These are phyloP conservation scores for Syncephalis fuscata DNA, from an alignment of 371 early-diverging fungal genomes.

Conservation along the genomic window DNA sequence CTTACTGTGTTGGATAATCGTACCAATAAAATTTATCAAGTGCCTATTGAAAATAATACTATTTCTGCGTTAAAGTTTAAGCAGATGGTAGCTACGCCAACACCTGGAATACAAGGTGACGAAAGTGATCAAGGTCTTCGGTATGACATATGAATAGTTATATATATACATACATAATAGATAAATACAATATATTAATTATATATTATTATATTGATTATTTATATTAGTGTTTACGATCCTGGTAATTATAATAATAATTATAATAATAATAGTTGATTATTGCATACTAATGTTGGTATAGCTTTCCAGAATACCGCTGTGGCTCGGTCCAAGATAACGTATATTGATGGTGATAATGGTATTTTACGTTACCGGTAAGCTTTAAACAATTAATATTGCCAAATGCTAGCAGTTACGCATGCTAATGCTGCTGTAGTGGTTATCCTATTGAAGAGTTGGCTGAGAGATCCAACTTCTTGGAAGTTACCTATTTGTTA, in stretches of 20 bases:
- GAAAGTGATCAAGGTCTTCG: conserved; percentile 8
- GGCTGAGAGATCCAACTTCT: conserved; percentile 21
- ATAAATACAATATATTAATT: too few relatives aligned
- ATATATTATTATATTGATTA: too few relatives aligned
- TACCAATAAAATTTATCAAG: conserved; percentile 18
- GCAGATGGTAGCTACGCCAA: too few relatives aligned
- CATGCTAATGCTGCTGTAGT: conserved; percentile 3
- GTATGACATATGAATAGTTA: background rate
- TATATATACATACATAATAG: background rate
- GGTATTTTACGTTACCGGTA: conserved; percentile 29
- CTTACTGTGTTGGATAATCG: conserved; percentile 18
- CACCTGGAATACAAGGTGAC: conserved; percentile 8
- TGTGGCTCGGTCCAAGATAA: conserved; percentile 28
- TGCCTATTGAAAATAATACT: conserved; percentile 15
- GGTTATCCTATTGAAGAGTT: conserved; percentile 25
- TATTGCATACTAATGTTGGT: background rate
- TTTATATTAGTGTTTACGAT: conserved; percentile 8
- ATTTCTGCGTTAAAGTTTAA: conserved; percentile 13
- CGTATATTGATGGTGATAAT: conserved; percentile 44
- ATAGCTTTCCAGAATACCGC: conserved; percentile 33
- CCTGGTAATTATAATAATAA: conserved; percentile 3
- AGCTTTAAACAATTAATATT: background rate
- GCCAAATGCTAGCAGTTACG: background rate
- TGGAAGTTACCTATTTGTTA: conserved; percentile 27
- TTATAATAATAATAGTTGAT: background rate